Percentiles rank a stretch among this genome's conserved stretches.
Conservation (phyloP, 2,329 filamentous ascomycete species). For the Fusarium odoratissimum region DNA sequence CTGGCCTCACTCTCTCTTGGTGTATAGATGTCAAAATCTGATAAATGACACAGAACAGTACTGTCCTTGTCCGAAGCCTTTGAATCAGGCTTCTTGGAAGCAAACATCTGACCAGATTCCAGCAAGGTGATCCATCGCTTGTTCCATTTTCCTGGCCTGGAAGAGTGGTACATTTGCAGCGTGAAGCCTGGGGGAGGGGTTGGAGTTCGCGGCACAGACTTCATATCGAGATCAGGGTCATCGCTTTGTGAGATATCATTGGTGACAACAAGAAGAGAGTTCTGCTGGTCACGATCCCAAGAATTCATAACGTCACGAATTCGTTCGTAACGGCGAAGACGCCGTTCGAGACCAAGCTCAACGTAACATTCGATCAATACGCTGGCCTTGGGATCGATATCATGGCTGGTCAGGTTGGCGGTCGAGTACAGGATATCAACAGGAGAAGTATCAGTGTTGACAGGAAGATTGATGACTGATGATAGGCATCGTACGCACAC, state of each 20-base stretch:
- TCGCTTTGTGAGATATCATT: slow-evolving; percentile 66
- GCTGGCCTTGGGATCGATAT: slow-evolving; percentile 72
- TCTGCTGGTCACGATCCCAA: slow-evolving; percentile 86
- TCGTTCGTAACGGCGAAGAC: slow-evolving; percentile 85
- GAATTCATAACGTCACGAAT: slow-evolving; percentile 91
- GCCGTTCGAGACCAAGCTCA: slow-evolving; percentile 81
- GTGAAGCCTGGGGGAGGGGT: slow-evolving; percentile 73
- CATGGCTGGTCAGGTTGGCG: slow-evolving; percentile 70
- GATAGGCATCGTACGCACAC: slow-evolving; percentile 80
- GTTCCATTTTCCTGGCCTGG: slow-evolving; percentile 86
- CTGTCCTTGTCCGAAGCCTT: slow-evolving; percentile 73
- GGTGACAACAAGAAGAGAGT: slow-evolving; percentile 76
- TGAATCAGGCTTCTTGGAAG: slow-evolving; percentile 76
- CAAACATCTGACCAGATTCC: slow-evolving; percentile 76
- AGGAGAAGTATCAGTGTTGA: slow-evolving; percentile 79
- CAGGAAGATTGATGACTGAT: slow-evolving; percentile 74
- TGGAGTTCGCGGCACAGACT: slow-evolving; percentile 67
- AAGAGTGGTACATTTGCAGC: slow-evolving; percentile 82
- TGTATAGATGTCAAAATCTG: slow-evolving; percentile 91
- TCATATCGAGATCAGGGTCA: slow-evolving; percentile 71
- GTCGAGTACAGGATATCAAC: slow-evolving; percentile 78
- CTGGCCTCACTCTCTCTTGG: slow-evolving; percentile 75
- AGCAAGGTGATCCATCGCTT: slow-evolving; percentile 84
- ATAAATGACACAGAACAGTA: slow-evolving; percentile 81
- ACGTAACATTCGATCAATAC: slow-evolving; percentile 83